Evolutionary conservation across 192 early-diverging fungal genomes (phyloP), one percentile per base, ranked within the genome.

Genomic region (Chytriomyces hyalinus): DNA sequence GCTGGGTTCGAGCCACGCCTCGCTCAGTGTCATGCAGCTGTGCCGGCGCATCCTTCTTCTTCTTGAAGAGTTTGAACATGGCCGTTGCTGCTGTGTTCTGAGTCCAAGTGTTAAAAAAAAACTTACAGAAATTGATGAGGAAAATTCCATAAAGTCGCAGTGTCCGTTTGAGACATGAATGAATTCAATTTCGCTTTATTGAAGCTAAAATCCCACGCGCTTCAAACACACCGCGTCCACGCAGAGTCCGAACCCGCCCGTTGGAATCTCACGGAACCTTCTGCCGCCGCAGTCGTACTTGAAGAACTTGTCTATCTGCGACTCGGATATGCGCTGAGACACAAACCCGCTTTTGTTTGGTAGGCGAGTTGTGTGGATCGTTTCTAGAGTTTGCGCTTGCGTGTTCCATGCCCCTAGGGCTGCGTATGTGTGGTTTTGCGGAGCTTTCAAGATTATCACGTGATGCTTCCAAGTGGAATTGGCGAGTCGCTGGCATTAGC

Each of bases 251-350:
- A 85, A 87, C 59, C 79, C 77, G 44, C 77, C 68, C 0, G 84
- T 87, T 45, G 80, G 80, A 3, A 87, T 60, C 15, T 66, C 45
- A 50, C 81, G 79, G 68, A 88, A 88, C 49, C 69, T 77, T 44
- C 87, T 57, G 7, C 80, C 79, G 0, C 85, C 87, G 43, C 72
- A 82, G 65, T 88, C 87, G 61, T 88, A 88, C 75, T 87, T 87
- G 80, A 82, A 88, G 70, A 72, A 87, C 47, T 78, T 73, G 9
- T 74, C 22, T 4, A 88, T 77, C 1, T 68, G 73, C 10, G 15
- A 13, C 5, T 67, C 60, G 28, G 72, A 66, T 8, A 87, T 20
- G 17, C 67, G 77, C 51, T 81, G 71, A 13, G 84, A 84, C 6
- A 65, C 77, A 82, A 36, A 47, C 44, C 47, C 60, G 51, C 6